Conservation (phyloP, 2,329 filamentous ascomycete genomes). For the Fusarium poae region DNA sequence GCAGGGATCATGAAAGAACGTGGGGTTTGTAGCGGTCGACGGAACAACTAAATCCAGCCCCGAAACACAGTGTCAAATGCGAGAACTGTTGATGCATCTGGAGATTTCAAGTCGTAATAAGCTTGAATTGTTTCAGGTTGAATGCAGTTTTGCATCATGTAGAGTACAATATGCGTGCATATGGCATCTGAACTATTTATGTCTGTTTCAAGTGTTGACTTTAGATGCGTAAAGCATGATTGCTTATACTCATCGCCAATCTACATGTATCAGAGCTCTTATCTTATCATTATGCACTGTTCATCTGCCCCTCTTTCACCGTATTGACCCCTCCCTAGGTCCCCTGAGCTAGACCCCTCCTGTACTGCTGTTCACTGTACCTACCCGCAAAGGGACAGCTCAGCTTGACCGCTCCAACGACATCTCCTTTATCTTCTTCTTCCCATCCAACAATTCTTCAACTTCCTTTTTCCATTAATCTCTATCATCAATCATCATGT, state of each 20-base stretch:
- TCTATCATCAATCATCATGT: constrained; percentile 59
- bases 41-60: constrained; percentile 40
- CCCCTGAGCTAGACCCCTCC: constrained; percentile 44
- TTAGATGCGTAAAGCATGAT: not conserved
- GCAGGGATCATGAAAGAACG: constrained; percentile 28
- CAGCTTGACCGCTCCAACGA: constrained; percentile 48
- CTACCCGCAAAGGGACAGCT: constrained; percentile 44
- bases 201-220: not conserved
- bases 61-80: constrained; percentile 37
- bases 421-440: constrained; percentile 36
- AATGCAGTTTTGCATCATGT: not conserved
- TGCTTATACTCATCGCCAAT: not conserved
- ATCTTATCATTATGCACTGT: constrained; percentile 49
- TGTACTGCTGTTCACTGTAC: constrained; percentile 31
- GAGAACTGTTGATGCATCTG: not conserved
- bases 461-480: constrained; percentile 13
- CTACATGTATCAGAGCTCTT: constrained; percentile 14
- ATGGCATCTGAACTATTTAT: not conserved
- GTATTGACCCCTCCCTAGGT: constrained; percentile 40
- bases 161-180: not conserved
- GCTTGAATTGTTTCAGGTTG: no score
- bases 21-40: constrained; percentile 38
- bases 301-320: constrained; percentile 46
- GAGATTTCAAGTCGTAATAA: not conserved
- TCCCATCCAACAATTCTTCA: constrained; percentile 22